phyloP scores from a whole-genome alignment of 805 yeast species.

The Tetrapisispora fleetii region DNA sequence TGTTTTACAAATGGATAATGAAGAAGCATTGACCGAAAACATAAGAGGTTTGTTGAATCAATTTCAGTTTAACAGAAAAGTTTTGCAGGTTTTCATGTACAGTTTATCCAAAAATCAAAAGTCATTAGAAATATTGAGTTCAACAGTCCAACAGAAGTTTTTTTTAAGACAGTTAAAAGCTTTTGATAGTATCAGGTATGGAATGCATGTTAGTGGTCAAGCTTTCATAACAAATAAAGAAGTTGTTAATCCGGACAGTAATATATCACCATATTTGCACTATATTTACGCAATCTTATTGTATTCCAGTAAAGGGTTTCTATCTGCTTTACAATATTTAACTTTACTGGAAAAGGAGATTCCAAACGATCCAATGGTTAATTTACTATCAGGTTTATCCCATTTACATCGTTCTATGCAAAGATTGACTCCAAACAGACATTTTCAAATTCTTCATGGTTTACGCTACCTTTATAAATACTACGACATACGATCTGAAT shows the following conservation, averaged over 20 bases:
- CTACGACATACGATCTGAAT: conserved; percentile 37
- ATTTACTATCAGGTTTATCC: conserved; percentile 64
- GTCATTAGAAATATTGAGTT: conserved; percentile 53
- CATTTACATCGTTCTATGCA: conserved; percentile 90
- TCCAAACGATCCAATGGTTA: conserved; percentile 69
- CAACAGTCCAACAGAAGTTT: conserved; percentile 81
- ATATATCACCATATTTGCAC: conserved; percentile 56
- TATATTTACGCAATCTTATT: conserved; percentile 73
- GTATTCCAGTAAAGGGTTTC: conserved; percentile 72
- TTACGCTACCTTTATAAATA: conserved; percentile 70
- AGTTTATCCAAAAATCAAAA: conserved; percentile 48
- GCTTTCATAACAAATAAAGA: conserved; percentile 56
- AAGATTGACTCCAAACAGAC: conserved; percentile 75
- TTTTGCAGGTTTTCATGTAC: conserved; percentile 55
- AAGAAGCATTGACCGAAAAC: conserved; percentile 42
- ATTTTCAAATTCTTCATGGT: conserved; percentile 81
- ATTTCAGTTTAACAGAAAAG: conserved; percentile 66
- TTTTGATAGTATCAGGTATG: conserved; percentile 55
- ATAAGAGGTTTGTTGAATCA: conserved; percentile 55
- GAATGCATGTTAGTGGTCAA: conserved; percentile 59
- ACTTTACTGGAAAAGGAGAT: conserved; percentile 57
- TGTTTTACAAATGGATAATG: conserved; percentile 40
- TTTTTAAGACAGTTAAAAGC: conserved; percentile 86
- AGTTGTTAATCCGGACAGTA: conserved; percentile 33
- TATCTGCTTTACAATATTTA: conserved; percentile 71